Conservation (phyloP, 164 flowering plant genomes). For the Echeveria elegans region DNA sequence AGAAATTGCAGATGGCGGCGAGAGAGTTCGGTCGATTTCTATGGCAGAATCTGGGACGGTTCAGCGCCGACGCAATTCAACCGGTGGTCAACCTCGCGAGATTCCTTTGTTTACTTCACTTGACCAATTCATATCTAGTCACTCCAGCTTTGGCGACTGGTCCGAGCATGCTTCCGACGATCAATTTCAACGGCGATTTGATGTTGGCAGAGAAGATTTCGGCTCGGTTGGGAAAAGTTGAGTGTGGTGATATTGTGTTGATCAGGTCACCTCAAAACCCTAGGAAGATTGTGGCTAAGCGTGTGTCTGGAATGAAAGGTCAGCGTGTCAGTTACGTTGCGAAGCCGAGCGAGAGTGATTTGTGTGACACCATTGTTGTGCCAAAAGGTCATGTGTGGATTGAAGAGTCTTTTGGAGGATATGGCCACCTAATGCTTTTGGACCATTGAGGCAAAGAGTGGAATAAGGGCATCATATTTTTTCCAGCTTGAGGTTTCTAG, state of each 20-base stretch:
- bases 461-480: no score
- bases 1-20: slow-evolving; percentile 4
- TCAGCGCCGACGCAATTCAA: slow-evolving; percentile 33
- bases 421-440: no score
- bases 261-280: slow-evolving; percentile 53
- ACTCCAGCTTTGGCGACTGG: slow-evolving; percentile 37
- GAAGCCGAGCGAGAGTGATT: slow-evolving; percentile 25
- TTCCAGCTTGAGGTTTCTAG: no score
- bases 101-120: slow-evolving; percentile 41
- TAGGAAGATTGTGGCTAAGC: slow-evolving; percentile 37
- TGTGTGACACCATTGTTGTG: slow-evolving; percentile 37
- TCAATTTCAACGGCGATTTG: slow-evolving; percentile 36
- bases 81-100: slow-evolving; percentile 20
- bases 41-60: neutral
- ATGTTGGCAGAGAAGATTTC: slow-evolving; percentile 49
- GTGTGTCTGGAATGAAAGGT: slow-evolving; percentile 55
- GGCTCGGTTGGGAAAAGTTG: slow-evolving; percentile 28
- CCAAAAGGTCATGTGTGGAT: slow-evolving; percentile 83
- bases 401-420: slow-evolving; percentile 40
- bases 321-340: slow-evolving; percentile 39
- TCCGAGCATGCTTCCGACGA: slow-evolving; percentile 88
- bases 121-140: slow-evolving; percentile 47
- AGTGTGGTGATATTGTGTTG: slow-evolving; percentile 51
- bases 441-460: no score
- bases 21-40: neutral